A percentile compares a stretch with the other conserved stretches of the same genome.
These are phyloP conservation scores for Symbiodinium natans DNA, from an alignment of 73 alveolate genomes.

Conservation along the genomic window DNA sequence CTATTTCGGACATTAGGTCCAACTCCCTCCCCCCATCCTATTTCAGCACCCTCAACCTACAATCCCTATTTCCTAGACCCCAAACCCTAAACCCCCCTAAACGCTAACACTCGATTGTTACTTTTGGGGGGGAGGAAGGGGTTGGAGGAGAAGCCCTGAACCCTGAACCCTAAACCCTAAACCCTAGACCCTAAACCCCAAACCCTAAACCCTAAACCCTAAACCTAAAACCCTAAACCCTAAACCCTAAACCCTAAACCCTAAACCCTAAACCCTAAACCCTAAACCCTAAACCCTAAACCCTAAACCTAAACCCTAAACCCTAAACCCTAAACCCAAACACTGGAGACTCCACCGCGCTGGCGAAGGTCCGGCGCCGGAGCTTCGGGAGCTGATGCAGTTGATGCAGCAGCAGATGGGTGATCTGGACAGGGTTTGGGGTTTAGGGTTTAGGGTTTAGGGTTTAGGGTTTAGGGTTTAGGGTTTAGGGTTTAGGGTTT, in stretches of 20 bases:
- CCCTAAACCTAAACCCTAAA: background rate
- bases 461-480: background rate
- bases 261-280: background rate
- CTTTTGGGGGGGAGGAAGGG: background rate
- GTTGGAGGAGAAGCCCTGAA: background rate
- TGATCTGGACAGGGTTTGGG: background rate
- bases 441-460: background rate
- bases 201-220: too few species aligned
- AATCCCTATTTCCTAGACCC: too few species aligned
- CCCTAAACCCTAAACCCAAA: background rate
- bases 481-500: background rate
- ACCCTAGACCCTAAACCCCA: too few species aligned
- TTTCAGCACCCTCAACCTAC: too few species aligned
- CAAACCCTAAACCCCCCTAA: background rate
- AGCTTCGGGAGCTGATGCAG: background rate
- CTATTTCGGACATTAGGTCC: too few species aligned
- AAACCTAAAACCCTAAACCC: too few species aligned
- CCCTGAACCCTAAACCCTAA: too few species aligned
- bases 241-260: background rate
- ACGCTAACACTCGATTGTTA: background rate
- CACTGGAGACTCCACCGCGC: background rate
- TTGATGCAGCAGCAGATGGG: background rate
- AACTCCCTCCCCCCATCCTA: too few species aligned
- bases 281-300: background rate
- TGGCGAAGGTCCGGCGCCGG: background rate